phyloP scores from a whole-genome alignment of 2,329 filamentous ascomycete genomes.

The Albifimbria verrucaria region DNA sequence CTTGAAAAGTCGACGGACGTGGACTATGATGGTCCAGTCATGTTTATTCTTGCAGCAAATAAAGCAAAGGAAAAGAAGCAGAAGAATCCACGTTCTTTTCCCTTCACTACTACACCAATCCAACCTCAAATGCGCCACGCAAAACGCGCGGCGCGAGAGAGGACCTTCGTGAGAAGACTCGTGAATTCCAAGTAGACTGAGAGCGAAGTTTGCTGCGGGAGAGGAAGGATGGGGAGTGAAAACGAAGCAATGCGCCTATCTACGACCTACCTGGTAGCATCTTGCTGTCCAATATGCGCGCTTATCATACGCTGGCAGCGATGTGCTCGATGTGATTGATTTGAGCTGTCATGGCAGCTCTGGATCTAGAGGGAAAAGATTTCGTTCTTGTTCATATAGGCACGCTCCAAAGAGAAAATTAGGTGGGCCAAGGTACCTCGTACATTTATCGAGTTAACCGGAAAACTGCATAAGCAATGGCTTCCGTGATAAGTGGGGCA shows the following conservation, averaged over 20 bases:
- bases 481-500: neutral
- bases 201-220: constrained; percentile 1
- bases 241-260: too few species aligned
- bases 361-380: too few species aligned
- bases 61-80: constrained; percentile 3
- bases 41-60: constrained; percentile 40
- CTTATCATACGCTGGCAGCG: too few species aligned
- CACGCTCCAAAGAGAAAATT: too few species aligned
- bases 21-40: constrained; percentile 54
- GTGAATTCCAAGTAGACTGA: constrained; percentile 28
- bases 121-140: constrained; percentile 29
- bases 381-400: too few species aligned
- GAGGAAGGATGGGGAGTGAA: neutral
- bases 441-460: too few species aligned
- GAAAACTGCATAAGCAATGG: neutral
- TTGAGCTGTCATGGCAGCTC: too few species aligned
- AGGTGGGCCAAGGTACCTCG: too few species aligned
- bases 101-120: constrained; percentile 16
- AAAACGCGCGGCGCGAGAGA: constrained; percentile 32
- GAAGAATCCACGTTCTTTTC: neutral
- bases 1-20: constrained; percentile 32
- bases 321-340: too few species aligned
- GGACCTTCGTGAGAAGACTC: constrained; percentile 34
- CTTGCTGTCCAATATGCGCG: too few species aligned
- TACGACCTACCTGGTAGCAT: too few species aligned